These are phyloP conservation scores for Camelina neglecta DNA, from an alignment of 345 rosid genomes.

Conservation along the genomic window DNA sequence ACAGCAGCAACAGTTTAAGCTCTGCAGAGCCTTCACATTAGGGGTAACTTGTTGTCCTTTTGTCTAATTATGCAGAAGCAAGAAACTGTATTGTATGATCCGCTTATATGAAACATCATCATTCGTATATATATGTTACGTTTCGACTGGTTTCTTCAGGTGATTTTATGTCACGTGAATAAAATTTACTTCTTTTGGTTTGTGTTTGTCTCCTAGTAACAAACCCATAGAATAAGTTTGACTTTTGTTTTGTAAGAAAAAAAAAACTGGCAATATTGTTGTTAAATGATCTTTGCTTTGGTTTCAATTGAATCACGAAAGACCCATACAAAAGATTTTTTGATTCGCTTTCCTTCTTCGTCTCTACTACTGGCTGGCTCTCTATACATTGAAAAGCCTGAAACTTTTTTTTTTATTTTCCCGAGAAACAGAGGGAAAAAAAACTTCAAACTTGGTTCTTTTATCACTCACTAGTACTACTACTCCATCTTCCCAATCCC, in stretches of 20 bases:
- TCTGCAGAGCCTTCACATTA: conserved; percentile 38
- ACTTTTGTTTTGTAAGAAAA: not conserved
- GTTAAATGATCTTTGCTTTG: conserved; percentile 13
- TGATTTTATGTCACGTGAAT: conserved; percentile 21
- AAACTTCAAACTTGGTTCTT: not conserved
- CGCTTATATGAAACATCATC: not conserved
- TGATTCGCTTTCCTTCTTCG: not conserved
- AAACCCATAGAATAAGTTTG: conserved; percentile 24
- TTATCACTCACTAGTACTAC: conserved; percentile 45
- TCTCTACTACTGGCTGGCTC: conserved; percentile 27
- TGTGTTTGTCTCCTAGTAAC: conserved; percentile 18
- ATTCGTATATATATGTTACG: conserved; percentile 24
- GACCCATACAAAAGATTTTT: no score
- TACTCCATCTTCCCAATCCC: conserved; percentile 66
- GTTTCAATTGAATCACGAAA: not conserved
- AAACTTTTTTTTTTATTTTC: conserved; percentile 56
- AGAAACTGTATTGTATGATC: conserved; percentile 9
- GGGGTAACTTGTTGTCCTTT: conserved; percentile 31
- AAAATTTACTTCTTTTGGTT: conserved; percentile 23
- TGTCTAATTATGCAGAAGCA: conserved; percentile 20
- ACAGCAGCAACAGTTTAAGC: conserved; percentile 19
- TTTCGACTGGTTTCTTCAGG: conserved; percentile 1
- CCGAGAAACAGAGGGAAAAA: conserved; percentile 46
- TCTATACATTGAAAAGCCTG: conserved; percentile 59
- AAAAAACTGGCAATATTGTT: no score